A percentile compares a stretch with the other conserved stretches of the same genome.
Evolutionary conservation across 495 filamentous ascomycete genomes (phyloP).

Genomic region (Pyrenula aspistea): DNA sequence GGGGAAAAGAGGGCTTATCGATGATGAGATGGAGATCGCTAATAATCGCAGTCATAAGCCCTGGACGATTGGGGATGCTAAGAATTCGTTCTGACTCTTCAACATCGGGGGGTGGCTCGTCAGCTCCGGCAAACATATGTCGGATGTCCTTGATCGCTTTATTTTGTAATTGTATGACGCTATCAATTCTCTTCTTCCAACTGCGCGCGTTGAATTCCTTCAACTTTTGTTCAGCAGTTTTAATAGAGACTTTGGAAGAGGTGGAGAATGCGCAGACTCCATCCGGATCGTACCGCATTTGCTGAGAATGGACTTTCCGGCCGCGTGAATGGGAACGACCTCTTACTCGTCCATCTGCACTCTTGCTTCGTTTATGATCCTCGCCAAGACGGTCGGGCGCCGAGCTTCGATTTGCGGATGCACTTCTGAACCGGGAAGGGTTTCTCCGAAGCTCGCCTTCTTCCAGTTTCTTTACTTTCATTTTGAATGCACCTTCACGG

Average conservation of each 20-base stretch:
- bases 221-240: conserved; percentile 63
- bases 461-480: conserved; percentile 78
- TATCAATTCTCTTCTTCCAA: conserved; percentile 88
- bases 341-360: conserved; percentile 30
- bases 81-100: conserved; percentile 79
- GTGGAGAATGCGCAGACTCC: conserved; percentile 55
- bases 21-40: conserved; percentile 76
- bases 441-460: conserved; percentile 43
- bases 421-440: conserved; percentile 38
- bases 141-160: conserved; percentile 68
- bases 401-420: conserved; percentile 23
- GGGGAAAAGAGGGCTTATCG: conserved; percentile 86
- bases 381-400: conserved; percentile 29
- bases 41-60: conserved; percentile 66
- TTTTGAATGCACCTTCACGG: conserved; percentile 74
- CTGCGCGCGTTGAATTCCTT: conserved; percentile 72
- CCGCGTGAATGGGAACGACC: conserved; percentile 12
- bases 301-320: conserved; percentile 6
- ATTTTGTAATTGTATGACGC: conserved; percentile 54
- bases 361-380: conserved; percentile 41
- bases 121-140: conserved; percentile 67
- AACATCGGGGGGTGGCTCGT: conserved; percentile 68
- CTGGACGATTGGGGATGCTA: conserved; percentile 75
- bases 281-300: conserved; percentile 70
- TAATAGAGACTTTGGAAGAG: conserved; percentile 53